Conservation (phyloP, 1,139 yeast genomes). For the Geotrichum bryndzae region DNA sequence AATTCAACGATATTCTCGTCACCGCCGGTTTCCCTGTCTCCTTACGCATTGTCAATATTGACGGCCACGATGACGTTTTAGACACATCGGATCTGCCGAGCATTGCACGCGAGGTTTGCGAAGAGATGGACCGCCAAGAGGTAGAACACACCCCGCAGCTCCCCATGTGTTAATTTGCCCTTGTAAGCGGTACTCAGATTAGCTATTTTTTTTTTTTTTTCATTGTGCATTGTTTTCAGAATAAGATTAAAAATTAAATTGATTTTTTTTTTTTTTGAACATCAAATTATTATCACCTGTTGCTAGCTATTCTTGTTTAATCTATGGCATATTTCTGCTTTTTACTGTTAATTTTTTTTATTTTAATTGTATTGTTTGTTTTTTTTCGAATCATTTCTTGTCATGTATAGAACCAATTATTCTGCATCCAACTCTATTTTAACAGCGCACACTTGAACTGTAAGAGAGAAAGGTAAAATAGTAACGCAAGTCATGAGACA, state of each 20-base stretch:
- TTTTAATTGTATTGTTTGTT: too few relatives aligned
- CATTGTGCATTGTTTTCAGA: background rate
- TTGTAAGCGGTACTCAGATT: background rate
- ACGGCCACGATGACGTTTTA: slow-evolving; percentile 21
- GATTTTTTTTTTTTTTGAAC: too few relatives aligned
- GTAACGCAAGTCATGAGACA: background rate
- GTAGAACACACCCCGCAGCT: slow-evolving; percentile 5
- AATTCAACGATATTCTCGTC: slow-evolving; percentile 19
- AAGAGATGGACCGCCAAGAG: slow-evolving; percentile 18
- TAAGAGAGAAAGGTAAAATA: background rate
- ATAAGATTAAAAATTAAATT: too few relatives aligned
- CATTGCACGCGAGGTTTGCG: slow-evolving; percentile 19
- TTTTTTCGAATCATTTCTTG: too few relatives aligned
- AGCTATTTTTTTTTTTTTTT: background rate
- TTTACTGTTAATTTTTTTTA: too few relatives aligned
- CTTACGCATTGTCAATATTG: slow-evolving; percentile 18
- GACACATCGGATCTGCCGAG: slow-evolving; percentile 21
- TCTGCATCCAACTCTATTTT: background rate
- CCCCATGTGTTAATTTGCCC: background rate
- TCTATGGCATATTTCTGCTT: too few relatives aligned
- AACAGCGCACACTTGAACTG: background rate
- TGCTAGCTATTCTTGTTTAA: too few relatives aligned
- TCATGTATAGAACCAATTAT: too few relatives aligned
- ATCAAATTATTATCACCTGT: background rate
- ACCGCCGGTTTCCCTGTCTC: slow-evolving; percentile 19